phyloP scores from a whole-genome alignment of 78 protist species.

The Dictyostelium capitatum region DNA sequence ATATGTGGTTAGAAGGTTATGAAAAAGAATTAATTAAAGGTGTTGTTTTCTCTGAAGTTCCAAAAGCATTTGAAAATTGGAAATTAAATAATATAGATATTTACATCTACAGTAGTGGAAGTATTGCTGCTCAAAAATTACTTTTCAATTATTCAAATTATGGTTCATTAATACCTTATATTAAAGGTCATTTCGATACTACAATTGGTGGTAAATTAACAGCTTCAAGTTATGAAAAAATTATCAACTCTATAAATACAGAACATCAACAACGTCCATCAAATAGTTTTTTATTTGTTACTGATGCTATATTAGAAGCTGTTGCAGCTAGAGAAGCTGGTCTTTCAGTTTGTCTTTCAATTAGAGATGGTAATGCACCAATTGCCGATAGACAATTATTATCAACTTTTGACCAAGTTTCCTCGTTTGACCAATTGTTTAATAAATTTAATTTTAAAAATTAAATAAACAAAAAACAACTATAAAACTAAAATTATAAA shows the following conservation, averaged over 20 bases:
- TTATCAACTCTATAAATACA: slow-evolving; percentile 37
- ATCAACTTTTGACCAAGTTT: slow-evolving; percentile 8
- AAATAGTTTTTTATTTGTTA: slow-evolving; percentile 72
- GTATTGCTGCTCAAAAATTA: slow-evolving; percentile 90
- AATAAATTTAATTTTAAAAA: slow-evolving; percentile 46
- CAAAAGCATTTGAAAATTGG: slow-evolving; percentile 63
- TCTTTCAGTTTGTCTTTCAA: neutral
- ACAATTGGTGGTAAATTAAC: slow-evolving; percentile 77
- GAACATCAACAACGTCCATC: neutral
- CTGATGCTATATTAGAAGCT: slow-evolving; percentile 88
- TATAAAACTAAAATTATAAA: neutral
- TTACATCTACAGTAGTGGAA: slow-evolving; percentile 90
- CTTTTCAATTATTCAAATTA: slow-evolving; percentile 69
- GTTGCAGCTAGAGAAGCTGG: slow-evolving; percentile 63
- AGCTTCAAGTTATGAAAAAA: slow-evolving; percentile 52
- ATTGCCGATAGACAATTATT: slow-evolving; percentile 2
- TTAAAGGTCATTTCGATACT: slow-evolving; percentile 90
- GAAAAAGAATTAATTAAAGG: slow-evolving; percentile 61
- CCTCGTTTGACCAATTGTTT: slow-evolving; percentile 40
- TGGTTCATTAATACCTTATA: slow-evolving; percentile 69
- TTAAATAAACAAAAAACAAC: neutral
- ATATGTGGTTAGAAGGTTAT: slow-evolving; percentile 90
- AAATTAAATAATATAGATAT: neutral
- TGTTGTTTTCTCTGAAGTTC: slow-evolving; percentile 86
- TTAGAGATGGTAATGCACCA: slow-evolving; percentile 70